phyloP scores from a whole-genome alignment of 106 monocot genomes.

The Iris macrosiphon region DNA sequence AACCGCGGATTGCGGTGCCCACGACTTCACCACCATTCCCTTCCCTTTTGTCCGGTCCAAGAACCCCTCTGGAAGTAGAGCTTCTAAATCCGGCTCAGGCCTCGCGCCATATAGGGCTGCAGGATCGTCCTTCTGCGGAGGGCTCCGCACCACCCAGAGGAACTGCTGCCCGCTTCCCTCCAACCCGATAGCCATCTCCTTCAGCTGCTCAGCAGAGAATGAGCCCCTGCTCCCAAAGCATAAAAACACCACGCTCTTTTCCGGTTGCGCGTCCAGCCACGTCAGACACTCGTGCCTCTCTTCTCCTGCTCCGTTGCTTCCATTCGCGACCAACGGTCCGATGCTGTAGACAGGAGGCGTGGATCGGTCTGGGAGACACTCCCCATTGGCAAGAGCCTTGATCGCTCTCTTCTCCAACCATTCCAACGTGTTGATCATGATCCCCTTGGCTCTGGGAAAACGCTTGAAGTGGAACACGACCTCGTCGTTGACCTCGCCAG shows the following conservation, averaged over 20 bases:
- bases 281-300: constrained; percentile 6
- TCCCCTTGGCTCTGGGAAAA: constrained; percentile 9
- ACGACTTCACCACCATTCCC: constrained; percentile 18
- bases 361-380: neutral
- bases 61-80: constrained; percentile 15
- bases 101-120: constrained; percentile 7
- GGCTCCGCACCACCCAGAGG: constrained; percentile 30
- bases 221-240: constrained; percentile 34
- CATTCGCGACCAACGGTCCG: constrained; percentile 34
- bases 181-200: constrained; percentile 33
- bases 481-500: neutral
- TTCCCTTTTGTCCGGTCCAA: constrained; percentile 3
- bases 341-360: constrained; percentile 29
- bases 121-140: constrained; percentile 4
- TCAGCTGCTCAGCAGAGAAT: constrained; percentile 14
- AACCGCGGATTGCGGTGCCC: constrained; percentile 27
- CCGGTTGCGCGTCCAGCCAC: constrained; percentile 34
- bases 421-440: constrained; percentile 48
- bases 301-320: neutral
- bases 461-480: constrained; percentile 2
- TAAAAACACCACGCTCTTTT: constrained; percentile 24
- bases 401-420: constrained; percentile 26
- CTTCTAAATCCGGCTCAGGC: constrained; percentile 4
- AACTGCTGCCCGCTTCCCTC: constrained; percentile 31
- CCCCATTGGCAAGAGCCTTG: constrained; percentile 17